phyloP scores from a whole-genome alignment of 2,329 filamentous ascomycete species.

The Aspergillus ochraceoroseus region DNA sequence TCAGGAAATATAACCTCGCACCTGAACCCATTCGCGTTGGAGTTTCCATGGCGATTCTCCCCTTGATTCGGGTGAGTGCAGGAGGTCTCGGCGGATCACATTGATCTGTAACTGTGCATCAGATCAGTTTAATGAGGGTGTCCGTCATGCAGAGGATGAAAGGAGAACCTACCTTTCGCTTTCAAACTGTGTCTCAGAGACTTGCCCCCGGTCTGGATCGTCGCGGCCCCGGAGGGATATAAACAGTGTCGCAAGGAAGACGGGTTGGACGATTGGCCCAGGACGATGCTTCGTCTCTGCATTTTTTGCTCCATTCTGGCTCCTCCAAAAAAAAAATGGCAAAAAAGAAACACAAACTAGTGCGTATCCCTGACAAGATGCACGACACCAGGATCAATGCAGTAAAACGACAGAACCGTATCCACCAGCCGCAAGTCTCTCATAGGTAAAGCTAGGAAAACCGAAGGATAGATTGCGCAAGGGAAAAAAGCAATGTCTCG shows the following conservation, averaged over 20 bases:
- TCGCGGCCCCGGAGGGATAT: constrained; percentile 24
- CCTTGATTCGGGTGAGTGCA: constrained; percentile 32
- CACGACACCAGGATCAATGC: constrained; percentile 21
- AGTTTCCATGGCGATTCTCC: constrained; percentile 30
- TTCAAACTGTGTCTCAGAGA: constrained; percentile 21
- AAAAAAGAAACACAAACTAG: constrained; percentile 14
- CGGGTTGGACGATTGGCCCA: constrained; percentile 22
- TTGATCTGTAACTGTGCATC: constrained; percentile 17
- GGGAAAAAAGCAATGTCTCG: constrained; percentile 18
- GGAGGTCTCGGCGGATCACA: constrained; percentile 27
- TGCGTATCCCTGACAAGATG: constrained; percentile 28
- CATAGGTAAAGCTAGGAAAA: constrained; percentile 8
- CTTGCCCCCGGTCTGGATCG: constrained; percentile 16
- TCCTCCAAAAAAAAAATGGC: constrained; percentile 8
- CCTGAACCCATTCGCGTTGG: constrained; percentile 24
- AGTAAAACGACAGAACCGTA: constrained; percentile 18
- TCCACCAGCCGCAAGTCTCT: constrained; percentile 14
- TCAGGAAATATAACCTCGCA: constrained; percentile 12
- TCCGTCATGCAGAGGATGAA: constrained; percentile 7
- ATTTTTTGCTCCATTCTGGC: constrained; percentile 26
- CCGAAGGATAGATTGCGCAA: constrained; percentile 17
- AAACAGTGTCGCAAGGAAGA: constrained; percentile 23
- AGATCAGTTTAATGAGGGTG: constrained; percentile 17
- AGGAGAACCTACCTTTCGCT: constrained; percentile 23
- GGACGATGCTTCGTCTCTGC: constrained; percentile 25